Base-by-base conservation (phyloP, 1,284 basidiomycete species). In the Sporisorium exsertum region DNA sequence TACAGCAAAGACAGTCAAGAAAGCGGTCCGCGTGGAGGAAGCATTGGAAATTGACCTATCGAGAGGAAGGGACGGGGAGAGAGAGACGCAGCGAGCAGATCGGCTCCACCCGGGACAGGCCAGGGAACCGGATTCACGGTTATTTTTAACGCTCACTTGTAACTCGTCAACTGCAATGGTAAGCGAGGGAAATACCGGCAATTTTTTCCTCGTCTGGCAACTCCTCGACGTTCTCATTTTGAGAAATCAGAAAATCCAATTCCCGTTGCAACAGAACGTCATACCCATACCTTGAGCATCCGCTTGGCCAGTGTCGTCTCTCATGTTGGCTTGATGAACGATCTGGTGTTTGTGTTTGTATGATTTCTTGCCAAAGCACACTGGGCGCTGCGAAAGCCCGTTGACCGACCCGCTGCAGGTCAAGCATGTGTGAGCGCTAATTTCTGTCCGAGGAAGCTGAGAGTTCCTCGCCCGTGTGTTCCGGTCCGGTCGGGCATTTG, bases 361-460 rank as follows among this genome's bases (percentile, higher is more conserved):
- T n/a, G n/a, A n/a, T n/a, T n/a, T n/a, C n/a, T 15, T 26, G 22
- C 35, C 35, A 15, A n/a, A 35, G 22, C 6, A 46, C 35, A 15
- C 35, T 15, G 8, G 10, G 22, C 22, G 24, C 22, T 46, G 22
- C 2, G 26, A 24, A 22, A 15, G 22, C 24, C 15, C 27, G 29
- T 20, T 32, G 49, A 32, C 49, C 29, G 49, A 50, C 2, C 49
- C 49, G 49, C 49, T 50, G 49, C 49, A 32, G 49, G 49, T 20
- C 1, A n/a, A 32, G 27, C 29, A 12, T 32, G 20, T 5, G 35
- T 32, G 10, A 7, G 13, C 35, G 35, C 24, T 24, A 3, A 13
- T 27, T 47, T n/a, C 6, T 32, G 12, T 18, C n/a, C n/a, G n/a
- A n/a, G n/a, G n/a, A n/a, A n/a, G n/a, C n/a, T n/a, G n/a, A n/a